Conservation (phyloP, 148 eudicot genomes). For the Chenopodium quinoa region DNA sequence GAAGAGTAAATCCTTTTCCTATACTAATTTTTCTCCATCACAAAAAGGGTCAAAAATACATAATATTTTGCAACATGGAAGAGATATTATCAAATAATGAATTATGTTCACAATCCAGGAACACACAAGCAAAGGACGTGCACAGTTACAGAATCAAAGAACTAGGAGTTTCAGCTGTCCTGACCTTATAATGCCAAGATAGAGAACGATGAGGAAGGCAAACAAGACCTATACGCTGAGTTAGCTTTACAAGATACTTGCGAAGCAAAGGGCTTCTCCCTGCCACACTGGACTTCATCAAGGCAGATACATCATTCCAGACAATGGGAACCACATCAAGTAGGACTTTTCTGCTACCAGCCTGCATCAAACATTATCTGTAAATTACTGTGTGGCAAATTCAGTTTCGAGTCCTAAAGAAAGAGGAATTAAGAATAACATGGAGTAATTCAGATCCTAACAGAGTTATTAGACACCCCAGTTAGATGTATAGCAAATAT, state of each 20-base stretch:
- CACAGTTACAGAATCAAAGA: conserved; percentile 6
- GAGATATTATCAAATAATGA: background rate
- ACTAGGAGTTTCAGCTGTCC: conserved; percentile 18
- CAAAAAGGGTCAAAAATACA: background rate
- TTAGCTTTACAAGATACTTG: conserved; percentile 79
- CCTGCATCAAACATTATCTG: conserved; percentile 42
- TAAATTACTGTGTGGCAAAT: conserved; percentile 1
- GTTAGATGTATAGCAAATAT: background rate
- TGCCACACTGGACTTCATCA: conserved; percentile 71
- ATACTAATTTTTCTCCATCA: background rate
- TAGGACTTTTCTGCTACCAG: conserved; percentile 67
- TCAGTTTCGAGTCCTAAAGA: background rate
- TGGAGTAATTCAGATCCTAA: conserved; percentile 4
- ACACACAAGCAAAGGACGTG: conserved; percentile 6
- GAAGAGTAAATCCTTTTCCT: background rate
- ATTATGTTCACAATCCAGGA: background rate
- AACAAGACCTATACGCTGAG: conserved; percentile 81
- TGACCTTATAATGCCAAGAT: conserved; percentile 93
- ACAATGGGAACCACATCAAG: conserved; percentile 56
- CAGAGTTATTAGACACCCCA: background rate
- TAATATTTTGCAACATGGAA: background rate
- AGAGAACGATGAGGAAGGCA: conserved; percentile 76
- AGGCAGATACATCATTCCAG: conserved; percentile 75
- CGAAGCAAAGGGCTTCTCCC: conserved; percentile 89
- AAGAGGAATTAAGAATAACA: conserved; percentile 3